Base-by-base conservation (phyloP, 345 rosid genomes). In the Boechera stricta region DNA sequence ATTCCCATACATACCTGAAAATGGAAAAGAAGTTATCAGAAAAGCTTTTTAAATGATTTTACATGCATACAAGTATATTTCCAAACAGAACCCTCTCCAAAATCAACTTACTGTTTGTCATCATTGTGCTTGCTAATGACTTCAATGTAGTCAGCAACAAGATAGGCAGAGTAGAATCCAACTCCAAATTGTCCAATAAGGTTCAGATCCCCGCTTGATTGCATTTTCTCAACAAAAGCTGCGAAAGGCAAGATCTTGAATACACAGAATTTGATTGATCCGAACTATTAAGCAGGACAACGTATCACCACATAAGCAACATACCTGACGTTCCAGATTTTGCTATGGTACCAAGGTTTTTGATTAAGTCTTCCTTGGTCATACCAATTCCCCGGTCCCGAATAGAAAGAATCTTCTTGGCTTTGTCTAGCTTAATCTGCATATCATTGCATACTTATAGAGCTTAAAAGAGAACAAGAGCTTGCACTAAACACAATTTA, bases 201-300 rank as follows among this genome's bases (percentile, higher is more conserved):
- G 80, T 95, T 95, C 35, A 95, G 85, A 77, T 92, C 99, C 36
- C 97, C 99, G 45, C 98, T 86, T 36, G 91, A 81, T 88, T 95
- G 96, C 98, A 95, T 89, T 77, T 92, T 95, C 88, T 95, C 99
- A 80, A 92, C 99, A 74, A 95, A 92, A 67, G 99, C 98, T 95
- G 84, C 67, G 67, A 28, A 39, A 59, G 15, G 68, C 38, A 21
- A 51, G 69, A 38, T 5, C 78, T 33, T 24, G 28, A 67, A 47
- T 18, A 13, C 16, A 31, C 13, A 42, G 58, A 47, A 44, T 9
- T 55, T 74, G 8, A 38, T 31, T 2, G 61, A 52, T 16, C 51
- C 3, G 1, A 32, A 9, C 33, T 5, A 12, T 9, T 13, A 62
- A n/a, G 16, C 35, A 47, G 44, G 1, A 7, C 10, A 70, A 54